Evolutionary conservation across 2,329 filamentous ascomycete species (phyloP), one percentile per base, ranked within the genome.

Genomic region (Seiridium cupressi): DNA sequence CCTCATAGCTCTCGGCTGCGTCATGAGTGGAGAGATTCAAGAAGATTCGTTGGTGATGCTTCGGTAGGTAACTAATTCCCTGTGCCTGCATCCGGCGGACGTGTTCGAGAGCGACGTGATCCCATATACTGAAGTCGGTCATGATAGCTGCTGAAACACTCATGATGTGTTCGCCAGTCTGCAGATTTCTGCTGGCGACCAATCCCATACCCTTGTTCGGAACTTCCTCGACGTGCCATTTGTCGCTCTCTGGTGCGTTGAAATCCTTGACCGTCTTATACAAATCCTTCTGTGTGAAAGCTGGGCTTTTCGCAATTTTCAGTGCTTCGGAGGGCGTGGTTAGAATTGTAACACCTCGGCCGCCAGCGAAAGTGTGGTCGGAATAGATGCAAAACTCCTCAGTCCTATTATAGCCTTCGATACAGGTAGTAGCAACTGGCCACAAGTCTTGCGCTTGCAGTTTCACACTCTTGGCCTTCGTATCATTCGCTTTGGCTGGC

Each of bases 131-230:
- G 49, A 68, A 67, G 55, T 73, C 71, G n/a, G 73, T 64, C 69
- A 74, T 72, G 4, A 74, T 60, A 3, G 68, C 67, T 1, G 72
- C 71, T 11, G 67, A 70, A 1, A 66, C 65, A 4, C 64, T 64
- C 68, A 74, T 70, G 47, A 74, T 61, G 7, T 63, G 67, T 51
- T 70, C 65, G 3, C 68, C 71, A 5, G 64, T 56, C 35, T 61
- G 65, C 36, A 74, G 68, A n/a, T 60, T 62, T 18, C 63, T 59
- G 7, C 63, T 66, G 2, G 72, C 69, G 32, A 74, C 61, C 6
- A 75, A 62, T 3, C 73, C 73, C 26, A 73, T 61, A 31, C 68
- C 72, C 44, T 74, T 74, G 7, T 70, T 71, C 0, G 65, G 62
- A 40, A 73, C 66, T 8, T 64, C 61, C 36, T 71, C 69, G 13